Base-by-base conservation (phyloP, 2,329 filamentous ascomycete species). In the Penicillium sp. region DNA sequence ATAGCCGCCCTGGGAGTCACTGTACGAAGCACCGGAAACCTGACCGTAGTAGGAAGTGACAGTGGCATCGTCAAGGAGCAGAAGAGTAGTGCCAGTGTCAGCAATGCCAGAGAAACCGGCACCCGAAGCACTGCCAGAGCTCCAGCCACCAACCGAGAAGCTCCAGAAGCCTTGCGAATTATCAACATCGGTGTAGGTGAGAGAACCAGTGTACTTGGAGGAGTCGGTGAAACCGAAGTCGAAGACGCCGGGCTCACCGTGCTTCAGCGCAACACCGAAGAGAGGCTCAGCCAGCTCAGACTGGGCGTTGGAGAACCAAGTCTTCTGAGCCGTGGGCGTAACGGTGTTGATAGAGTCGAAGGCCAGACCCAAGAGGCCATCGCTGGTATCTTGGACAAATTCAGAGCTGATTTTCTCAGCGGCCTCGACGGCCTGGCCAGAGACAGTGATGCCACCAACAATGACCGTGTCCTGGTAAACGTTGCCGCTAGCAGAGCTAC, bases 81-180 rank as follows among this genome's bases (percentile, higher is more conserved):
- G 73, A 29, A 91, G 83, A 1, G 87, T 87, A 54, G 88, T 90
- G 54, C 88, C 88, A 1, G 88, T 91, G 75, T 91, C 72, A 56
- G 85, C 85, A 71, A 91, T 89, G 62, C 80, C 82, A 39, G 69
- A 63, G 71, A 85, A 80, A 58, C 74, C 67, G 44, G 70, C 54
- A 39, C 61, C 59, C 44, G 71, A 67, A 54, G 77, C 75, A 71
- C 70, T 70, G 51, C 84, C 86, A 53, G 88, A 69, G 33, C 75
- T 76, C 74, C 86, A 88, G 21, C 82, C 85, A 25, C 77, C 76
- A 10, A 83, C 76, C 19, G 76, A 81, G 71, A 90, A 83, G 55
- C 81, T 74, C 88, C 88, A 90, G 77, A 82, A 88, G 3, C 85
- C 84, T 57, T 88, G 79, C 23, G 79, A 77, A 53, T 67, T 80